Evolutionary conservation across 169 alveolate genomes (phyloP).

Genomic region (Plasmodium sp.): DNA sequence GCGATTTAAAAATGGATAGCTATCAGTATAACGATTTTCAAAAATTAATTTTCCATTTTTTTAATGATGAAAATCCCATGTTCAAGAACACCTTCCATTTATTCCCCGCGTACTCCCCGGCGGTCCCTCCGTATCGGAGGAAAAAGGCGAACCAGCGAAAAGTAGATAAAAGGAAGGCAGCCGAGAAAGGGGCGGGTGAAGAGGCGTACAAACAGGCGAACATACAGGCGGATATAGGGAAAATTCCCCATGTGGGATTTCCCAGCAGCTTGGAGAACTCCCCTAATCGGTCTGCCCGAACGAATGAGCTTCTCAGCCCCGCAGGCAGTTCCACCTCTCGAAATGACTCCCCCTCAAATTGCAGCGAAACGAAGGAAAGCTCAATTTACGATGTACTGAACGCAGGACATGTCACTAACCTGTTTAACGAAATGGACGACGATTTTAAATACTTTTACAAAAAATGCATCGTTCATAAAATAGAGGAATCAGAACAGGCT

Average conservation of each 20-base stretch:
- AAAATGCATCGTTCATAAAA: constrained; percentile 19
- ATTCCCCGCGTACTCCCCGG: constrained; percentile 43
- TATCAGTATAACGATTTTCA: constrained; percentile 60
- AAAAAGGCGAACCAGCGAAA: not conserved
- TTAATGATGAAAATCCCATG: constrained; percentile 10
- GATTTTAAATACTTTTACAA: constrained; percentile 39
- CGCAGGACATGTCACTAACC: constrained; percentile 8
- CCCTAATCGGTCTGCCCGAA: not conserved
- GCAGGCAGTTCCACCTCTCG: not conserved
- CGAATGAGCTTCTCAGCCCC: not conserved
- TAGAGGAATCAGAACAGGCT: not conserved
- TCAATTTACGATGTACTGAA: constrained; percentile 14
- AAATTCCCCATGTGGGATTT: not conserved
- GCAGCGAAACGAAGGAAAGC: constrained; percentile 13
- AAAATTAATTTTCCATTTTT: constrained; percentile 54
- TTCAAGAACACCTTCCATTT: constrained; percentile 46
- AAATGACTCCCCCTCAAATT: not conserved
- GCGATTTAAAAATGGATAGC: constrained; percentile 33
- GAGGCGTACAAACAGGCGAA: no score
- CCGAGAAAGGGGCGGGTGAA: not conserved
- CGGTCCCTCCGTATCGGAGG: constrained; percentile 5
- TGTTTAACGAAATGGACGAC: constrained; percentile 14
- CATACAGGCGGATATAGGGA: not conserved
- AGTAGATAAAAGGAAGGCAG: not conserved
- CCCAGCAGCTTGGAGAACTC: not conserved